A percentile compares a stretch with the other conserved stretches of the same genome.
phyloP scores from a whole-genome alignment of 1,139 yeast species.

The Hyphopichia burtonii region DNA sequence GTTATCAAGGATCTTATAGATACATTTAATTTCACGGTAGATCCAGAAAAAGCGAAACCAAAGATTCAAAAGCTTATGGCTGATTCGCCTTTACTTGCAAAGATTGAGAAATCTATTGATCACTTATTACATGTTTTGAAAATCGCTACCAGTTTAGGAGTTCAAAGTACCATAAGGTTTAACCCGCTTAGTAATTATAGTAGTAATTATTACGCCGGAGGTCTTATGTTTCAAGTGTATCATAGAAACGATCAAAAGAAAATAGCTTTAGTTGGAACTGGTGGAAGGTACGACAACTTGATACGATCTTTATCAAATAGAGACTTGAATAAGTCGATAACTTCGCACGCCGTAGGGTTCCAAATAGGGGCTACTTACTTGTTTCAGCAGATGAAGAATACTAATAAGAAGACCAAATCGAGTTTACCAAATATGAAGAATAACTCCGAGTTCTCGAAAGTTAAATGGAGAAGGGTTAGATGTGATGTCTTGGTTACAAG shows the following conservation, averaged over 20 bases:
- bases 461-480: slow-evolving; percentile 40
- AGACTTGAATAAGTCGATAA: slow-evolving; percentile 24
- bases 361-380: slow-evolving; percentile 51
- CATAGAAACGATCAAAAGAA: slow-evolving; percentile 49
- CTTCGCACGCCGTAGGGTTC: slow-evolving; percentile 77
- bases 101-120: slow-evolving; percentile 60
- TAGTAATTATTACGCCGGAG: slow-evolving; percentile 71
- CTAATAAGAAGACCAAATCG: slow-evolving; percentile 23
- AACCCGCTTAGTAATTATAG: slow-evolving; percentile 82
- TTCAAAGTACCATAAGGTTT: slow-evolving; percentile 37
- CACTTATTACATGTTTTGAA: slow-evolving; percentile 59
- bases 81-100: slow-evolving; percentile 64
- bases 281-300: slow-evolving; percentile 85
- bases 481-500: slow-evolving; percentile 83
- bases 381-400: slow-evolving; percentile 42
- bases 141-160: slow-evolving; percentile 56
- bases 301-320: slow-evolving; percentile 57
- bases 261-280: slow-evolving; percentile 68
- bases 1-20: slow-evolving; percentile 75
- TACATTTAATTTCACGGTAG: slow-evolving; percentile 71
- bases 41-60: slow-evolving; percentile 60
- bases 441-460: slow-evolving; percentile 29
- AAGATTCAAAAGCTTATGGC: slow-evolving; percentile 69
- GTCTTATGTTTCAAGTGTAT: slow-evolving; percentile 86
- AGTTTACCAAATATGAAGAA: slow-evolving; percentile 32